Conservation (phyloP, 768 basidiomycete genomes). For the Pulveroboletus sp. region DNA sequence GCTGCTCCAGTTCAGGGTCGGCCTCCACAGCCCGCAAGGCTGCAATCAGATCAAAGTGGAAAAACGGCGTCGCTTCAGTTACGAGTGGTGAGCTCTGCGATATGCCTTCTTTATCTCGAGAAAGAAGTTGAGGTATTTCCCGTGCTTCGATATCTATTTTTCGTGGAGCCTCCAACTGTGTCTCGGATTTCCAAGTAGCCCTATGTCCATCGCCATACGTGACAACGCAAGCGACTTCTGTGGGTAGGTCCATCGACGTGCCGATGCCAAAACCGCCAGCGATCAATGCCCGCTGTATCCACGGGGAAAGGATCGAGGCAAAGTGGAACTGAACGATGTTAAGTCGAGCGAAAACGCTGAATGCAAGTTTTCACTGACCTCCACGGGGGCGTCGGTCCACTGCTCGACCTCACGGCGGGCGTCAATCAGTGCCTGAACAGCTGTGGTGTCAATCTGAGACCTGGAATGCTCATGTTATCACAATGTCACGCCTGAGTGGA, state of each 20-base stretch:
- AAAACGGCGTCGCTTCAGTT: slow-evolving; percentile 66
- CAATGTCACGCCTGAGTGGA: background rate
- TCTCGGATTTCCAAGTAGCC: slow-evolving; percentile 15
- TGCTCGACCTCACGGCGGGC: slow-evolving; percentile 82
- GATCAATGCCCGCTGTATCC: slow-evolving; percentile 85
- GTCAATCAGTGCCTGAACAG: slow-evolving; percentile 87
- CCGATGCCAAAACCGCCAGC: slow-evolving; percentile 90
- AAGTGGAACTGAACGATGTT: slow-evolving; percentile 80
- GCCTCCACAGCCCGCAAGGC: slow-evolving; percentile 70
- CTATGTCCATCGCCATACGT: slow-evolving; percentile 49
- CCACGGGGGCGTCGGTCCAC: slow-evolving; percentile 74
- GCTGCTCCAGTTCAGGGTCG: slow-evolving; percentile 14
- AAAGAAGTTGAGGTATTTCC: slow-evolving; percentile 17
- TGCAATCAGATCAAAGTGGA: slow-evolving; percentile 81
- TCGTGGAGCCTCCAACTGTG: background rate
- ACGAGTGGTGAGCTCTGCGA: slow-evolving; percentile 35
- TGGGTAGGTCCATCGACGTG: slow-evolving; percentile 36
- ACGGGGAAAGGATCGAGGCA: slow-evolving; percentile 84
- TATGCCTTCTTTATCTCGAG: background rate
- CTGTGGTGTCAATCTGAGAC: slow-evolving; percentile 88
- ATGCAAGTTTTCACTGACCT: no score
- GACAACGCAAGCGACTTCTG: slow-evolving; percentile 78
- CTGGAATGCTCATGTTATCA: slow-evolving; percentile 34
- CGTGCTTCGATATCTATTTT: slow-evolving; percentile 33
- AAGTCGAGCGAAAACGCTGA: no score